Conservation (phyloP, 2,329 filamentous ascomycete genomes). For the Arthrobotrys iridis region DNA sequence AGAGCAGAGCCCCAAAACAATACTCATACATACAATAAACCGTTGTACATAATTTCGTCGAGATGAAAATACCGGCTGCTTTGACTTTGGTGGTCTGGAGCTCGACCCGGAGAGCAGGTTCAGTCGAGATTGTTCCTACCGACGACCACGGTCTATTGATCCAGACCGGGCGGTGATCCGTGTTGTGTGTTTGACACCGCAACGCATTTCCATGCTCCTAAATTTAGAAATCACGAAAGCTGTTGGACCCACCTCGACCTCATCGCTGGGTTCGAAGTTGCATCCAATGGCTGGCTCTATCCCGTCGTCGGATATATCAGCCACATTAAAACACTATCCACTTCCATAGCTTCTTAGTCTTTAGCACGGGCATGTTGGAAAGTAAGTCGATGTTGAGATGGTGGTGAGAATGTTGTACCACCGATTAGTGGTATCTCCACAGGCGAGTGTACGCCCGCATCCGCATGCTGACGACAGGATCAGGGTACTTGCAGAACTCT, state of each 20-base stretch:
- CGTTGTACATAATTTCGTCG: no score
- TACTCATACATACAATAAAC: no score
- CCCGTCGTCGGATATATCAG: constrained; percentile 19
- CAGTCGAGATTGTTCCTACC: no score
- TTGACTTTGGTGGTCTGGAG: no score
- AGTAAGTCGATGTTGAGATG: constrained; percentile 2
- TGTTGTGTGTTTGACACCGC: constrained; percentile 10
- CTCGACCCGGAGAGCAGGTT: no score
- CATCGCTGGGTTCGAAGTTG: background rate
- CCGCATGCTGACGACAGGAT: constrained; percentile 49
- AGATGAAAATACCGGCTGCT: no score
- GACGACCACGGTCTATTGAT: background rate
- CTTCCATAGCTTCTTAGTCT: background rate
- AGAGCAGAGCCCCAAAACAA: constrained; percentile 29
- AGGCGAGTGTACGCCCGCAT: background rate
- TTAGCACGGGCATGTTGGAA: background rate
- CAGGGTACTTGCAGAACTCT: constrained; percentile 32
- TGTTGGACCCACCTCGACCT: constrained; percentile 10
- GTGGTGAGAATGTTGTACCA: constrained; percentile 26
- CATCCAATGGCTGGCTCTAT: background rate
- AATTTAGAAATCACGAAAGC: background rate
- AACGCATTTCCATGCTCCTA: constrained; percentile 1
- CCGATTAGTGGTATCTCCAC: constrained; percentile 5
- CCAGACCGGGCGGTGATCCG: background rate
- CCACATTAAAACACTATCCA: constrained; percentile 5